Evolutionary conservation across 164 flowering plant species (phyloP), one percentile per base, ranked within the genome.

Genomic region (Brasenia schreberi): DNA sequence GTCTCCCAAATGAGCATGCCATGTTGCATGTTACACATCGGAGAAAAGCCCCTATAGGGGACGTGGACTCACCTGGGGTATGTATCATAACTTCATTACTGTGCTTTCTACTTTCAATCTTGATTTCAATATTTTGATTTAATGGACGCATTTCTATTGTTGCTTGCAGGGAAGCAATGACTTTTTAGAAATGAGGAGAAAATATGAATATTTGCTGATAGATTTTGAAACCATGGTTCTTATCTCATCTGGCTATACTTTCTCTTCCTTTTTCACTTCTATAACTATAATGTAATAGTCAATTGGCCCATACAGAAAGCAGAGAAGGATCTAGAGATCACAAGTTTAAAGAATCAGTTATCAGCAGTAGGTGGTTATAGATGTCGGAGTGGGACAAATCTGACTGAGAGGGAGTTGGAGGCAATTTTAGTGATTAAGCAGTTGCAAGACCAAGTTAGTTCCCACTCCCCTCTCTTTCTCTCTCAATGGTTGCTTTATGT

Each of bases 21-120:
- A 77, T 95, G 72, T 67, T 84, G 81, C 84, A 84, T 81, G 87
- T 95, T 44, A 95, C 99, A 53, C 92, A 74, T 74, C 83, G 99
- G 78, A 82, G 81, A 81, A 95, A 88, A 80, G 77, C 68, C 52
- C 76, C 83, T 12, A 66, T 63, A 18, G 83, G 67, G 73, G 83
- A 84, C 77, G 84, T 74, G 68, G 81, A 76, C 74, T 74, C 78
- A 66, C 66, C 65, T 64, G 72, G 64, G 85, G 90, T 86, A 69
- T 68, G 80, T 64, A 10, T 65, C 64, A 10, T 17, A 42, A 10
- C 33, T 65, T 68, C 56, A 43, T 71, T 17, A 49, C 61, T 23
- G 73, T 39, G 3, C 64, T 45, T 1, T 45, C 14, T 45, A 7
- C 2, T 12, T 45, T 45, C 14, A 45, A 4, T 45, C 14, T 7